Evolutionary conservation across 73 alveolate genomes (phyloP).

Genomic region (Halteria grandinella): DNA sequence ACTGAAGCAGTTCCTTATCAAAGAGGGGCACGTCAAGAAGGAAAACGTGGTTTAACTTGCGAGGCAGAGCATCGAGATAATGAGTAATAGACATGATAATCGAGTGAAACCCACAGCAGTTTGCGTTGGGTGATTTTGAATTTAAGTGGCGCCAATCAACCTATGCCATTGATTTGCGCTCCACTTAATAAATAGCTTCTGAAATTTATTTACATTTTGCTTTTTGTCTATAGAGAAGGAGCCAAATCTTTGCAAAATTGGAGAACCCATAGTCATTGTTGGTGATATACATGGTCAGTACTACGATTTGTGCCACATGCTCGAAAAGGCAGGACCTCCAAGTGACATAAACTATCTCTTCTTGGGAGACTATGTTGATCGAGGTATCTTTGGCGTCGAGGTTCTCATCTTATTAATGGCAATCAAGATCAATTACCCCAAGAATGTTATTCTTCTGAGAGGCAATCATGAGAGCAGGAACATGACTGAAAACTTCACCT

Average conservation of each 20-base stretch:
- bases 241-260: slow-evolving; percentile 65
- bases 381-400: slow-evolving; percentile 79
- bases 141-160: too few species aligned
- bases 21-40: slow-evolving; percentile 40
- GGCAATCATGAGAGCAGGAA: slow-evolving; percentile 83
- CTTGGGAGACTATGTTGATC: slow-evolving; percentile 93
- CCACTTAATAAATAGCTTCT: not conserved
- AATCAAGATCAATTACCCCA: slow-evolving; percentile 70
- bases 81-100: too few species aligned
- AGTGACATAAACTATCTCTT: slow-evolving; percentile 85
- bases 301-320: slow-evolving; percentile 81
- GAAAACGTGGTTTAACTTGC: not conserved
- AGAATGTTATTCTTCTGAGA: slow-evolving; percentile 71
- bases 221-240: slow-evolving; percentile 61
- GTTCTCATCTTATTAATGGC: slow-evolving; percentile 61
- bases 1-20: slow-evolving; percentile 14
- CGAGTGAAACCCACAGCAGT: too few species aligned
- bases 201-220: too few species aligned
- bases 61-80: not conserved
- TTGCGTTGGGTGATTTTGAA: too few species aligned
- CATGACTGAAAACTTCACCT: slow-evolving; percentile 71
- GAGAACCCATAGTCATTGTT: slow-evolving; percentile 76
- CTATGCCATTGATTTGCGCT: slow-evolving; percentile 23
- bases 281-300: slow-evolving; percentile 91
- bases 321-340: slow-evolving; percentile 75